A percentile compares a stretch with the other conserved stretches of the same genome.
These are phyloP conservation scores for Tubosaeta brunneosetosa DNA, from an alignment of 768 basidiomycete species.

Conservation along the genomic window DNA sequence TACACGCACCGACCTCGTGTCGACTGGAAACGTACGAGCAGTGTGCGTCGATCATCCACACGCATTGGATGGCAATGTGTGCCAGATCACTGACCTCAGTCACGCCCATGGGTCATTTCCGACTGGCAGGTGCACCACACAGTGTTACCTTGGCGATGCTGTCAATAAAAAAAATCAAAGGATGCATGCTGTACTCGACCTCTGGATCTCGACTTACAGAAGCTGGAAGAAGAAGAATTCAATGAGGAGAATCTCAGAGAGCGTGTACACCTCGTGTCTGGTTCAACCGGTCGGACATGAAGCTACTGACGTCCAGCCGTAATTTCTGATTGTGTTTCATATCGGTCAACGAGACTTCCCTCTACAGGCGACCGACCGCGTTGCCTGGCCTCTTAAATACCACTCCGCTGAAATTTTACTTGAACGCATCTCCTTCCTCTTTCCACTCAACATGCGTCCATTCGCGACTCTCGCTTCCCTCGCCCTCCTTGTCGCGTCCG, in stretches of 20 bases:
- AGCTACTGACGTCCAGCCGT: conserved; percentile 5
- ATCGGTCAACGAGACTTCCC: not conserved
- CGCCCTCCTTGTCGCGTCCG: conserved; percentile 19
- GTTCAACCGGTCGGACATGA: conserved; percentile 21
- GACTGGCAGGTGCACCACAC: not conserved
- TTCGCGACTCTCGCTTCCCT: conserved; percentile 11
- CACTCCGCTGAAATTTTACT: not conserved
- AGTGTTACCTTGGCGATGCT: not conserved
- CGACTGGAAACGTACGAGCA: not conserved
- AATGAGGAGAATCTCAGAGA: not conserved
- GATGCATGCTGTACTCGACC: too few relatives aligned
- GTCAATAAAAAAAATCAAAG: not conserved
- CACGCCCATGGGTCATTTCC: not conserved
- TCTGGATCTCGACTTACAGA: too few relatives aligned
- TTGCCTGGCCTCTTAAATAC: conserved; percentile 30
- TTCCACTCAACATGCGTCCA: conserved; percentile 12
- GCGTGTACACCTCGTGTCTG: conserved; percentile 16
- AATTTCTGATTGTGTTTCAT: conserved; percentile 11
- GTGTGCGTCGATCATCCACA: not conserved
- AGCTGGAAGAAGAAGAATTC: not conserved
- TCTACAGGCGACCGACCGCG: not conserved
- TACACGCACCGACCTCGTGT: not conserved
- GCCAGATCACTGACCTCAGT: not conserved
- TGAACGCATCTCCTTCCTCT: not conserved
- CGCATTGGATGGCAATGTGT: not conserved